phyloP scores from a whole-genome alignment of 176 grass and related monocot species.

The Coix lacrymajobi region DNA sequence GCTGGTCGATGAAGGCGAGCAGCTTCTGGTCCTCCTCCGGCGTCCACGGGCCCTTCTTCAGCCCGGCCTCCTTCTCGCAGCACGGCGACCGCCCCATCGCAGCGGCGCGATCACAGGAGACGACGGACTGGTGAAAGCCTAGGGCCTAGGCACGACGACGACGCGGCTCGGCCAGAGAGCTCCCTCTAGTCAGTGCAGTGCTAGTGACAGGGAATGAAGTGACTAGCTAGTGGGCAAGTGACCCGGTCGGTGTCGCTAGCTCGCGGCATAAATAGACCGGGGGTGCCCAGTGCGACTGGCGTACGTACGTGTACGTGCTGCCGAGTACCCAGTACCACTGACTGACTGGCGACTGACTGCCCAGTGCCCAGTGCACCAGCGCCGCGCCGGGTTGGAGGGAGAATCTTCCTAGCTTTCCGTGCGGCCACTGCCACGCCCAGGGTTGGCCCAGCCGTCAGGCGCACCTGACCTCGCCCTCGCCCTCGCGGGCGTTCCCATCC shows the following conservation, averaged over 20 bases:
- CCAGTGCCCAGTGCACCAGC: neutral
- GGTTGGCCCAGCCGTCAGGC: neutral
- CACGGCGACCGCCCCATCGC: slow-evolving; percentile 51
- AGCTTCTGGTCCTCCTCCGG: slow-evolving; percentile 61
- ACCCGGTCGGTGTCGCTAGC: slow-evolving; percentile 1
- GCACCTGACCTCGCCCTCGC: neutral
- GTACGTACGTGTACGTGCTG: neutral
- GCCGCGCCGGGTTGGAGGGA: neutral
- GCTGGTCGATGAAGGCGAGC: slow-evolving; percentile 54
- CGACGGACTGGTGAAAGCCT: neutral
- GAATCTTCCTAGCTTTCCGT: slow-evolving; percentile 36
- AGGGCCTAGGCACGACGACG: too few relatives aligned
- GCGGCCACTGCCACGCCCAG: neutral
- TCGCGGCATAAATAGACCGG: slow-evolving; percentile 35
- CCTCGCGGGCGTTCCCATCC: too few relatives aligned
- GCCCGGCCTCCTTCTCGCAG: slow-evolving; percentile 59
- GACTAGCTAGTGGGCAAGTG: neutral
- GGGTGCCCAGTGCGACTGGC: neutral
- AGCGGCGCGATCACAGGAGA: neutral
- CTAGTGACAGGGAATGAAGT: neutral
- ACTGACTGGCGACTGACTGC: neutral
- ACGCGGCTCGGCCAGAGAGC: too few relatives aligned
- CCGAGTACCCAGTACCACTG: neutral
- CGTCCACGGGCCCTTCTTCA: slow-evolving; percentile 60
- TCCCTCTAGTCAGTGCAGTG: neutral